phyloP scores from a whole-genome alignment of 441 rosid genomes.

The Croton laevigatus region DNA sequence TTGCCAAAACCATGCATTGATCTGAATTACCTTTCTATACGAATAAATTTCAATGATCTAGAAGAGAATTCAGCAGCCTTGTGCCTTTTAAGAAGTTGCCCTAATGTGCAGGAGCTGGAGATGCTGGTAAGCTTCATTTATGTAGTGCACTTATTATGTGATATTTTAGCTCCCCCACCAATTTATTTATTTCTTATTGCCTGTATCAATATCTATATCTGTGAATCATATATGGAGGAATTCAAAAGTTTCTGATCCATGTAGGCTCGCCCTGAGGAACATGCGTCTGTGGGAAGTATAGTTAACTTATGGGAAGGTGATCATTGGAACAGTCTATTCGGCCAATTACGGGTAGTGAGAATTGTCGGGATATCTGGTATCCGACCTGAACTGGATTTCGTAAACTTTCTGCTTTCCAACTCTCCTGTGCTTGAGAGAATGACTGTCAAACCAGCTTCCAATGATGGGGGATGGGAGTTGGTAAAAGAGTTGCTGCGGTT shows the following conservation, averaged over 20 bases:
- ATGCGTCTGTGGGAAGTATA: conserved; percentile 18
- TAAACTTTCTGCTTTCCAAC: conserved; percentile 56
- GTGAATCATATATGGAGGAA: not conserved
- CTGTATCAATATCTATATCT: not conserved
- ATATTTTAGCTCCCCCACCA: not conserved
- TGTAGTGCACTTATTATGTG: not conserved
- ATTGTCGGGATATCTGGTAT: conserved; percentile 47
- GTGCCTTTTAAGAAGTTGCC: conserved; percentile 62
- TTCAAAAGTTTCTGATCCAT: conserved; percentile 16
- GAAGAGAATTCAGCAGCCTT: conserved; percentile 57
- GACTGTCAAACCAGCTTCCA: conserved; percentile 49
- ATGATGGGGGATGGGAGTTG: conserved; percentile 46
- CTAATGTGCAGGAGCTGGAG: conserved; percentile 65
- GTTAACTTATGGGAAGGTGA: conserved; percentile 44
- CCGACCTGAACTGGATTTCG: conserved; percentile 53
- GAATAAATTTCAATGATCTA: conserved; percentile 61
- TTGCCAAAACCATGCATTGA: conserved; percentile 51
- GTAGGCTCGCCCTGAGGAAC: conserved; percentile 61
- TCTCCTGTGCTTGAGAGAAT: conserved; percentile 56
- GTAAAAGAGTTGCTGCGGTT: conserved; percentile 54
- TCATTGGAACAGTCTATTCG: conserved; percentile 43
- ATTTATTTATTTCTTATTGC: not conserved
- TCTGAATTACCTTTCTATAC: conserved; percentile 60
- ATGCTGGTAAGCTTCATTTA: conserved; percentile 42
- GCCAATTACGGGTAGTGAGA: conserved; percentile 47